These are phyloP conservation scores for Quercus phellos DNA, from an alignment of 331 rosid genomes.

Conservation along the genomic window DNA sequence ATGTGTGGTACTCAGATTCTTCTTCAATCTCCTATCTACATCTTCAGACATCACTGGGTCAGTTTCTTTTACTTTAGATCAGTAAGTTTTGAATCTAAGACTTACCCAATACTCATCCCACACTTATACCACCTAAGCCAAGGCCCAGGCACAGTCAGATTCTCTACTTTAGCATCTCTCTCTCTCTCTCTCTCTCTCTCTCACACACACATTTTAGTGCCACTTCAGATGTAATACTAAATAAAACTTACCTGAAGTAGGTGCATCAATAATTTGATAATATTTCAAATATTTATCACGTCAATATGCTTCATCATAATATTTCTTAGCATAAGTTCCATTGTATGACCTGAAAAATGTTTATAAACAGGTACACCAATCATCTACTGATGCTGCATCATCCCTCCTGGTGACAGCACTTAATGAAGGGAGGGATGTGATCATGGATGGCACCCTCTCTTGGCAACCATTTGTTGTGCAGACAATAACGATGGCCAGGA, in stretches of 20 bases:
- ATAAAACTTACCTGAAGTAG: neutral
- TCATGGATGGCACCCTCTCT: slow-evolving; percentile 97
- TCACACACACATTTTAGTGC: neutral
- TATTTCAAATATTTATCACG: neutral
- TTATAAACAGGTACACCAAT: slow-evolving; percentile 83
- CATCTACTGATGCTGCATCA: slow-evolving; percentile 97
- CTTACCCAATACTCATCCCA: neutral
- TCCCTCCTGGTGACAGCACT: slow-evolving; percentile 89
- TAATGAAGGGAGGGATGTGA: slow-evolving; percentile 87
- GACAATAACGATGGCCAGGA: slow-evolving; percentile 90
- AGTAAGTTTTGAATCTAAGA: neutral
- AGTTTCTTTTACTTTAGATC: neutral
- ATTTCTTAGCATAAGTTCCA: neutral
- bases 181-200: neutral
- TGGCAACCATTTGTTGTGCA: slow-evolving; percentile 94
- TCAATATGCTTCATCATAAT: neutral
- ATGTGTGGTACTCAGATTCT: neutral
- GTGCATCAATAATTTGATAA: neutral
- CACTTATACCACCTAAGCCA: neutral
- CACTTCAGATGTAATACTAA: neutral
- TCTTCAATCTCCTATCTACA: neutral
- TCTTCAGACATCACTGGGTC: neutral
- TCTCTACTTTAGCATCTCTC: neutral
- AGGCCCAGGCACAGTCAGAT: neutral
- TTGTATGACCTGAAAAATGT: neutral